Conservation (phyloP, 2,329 filamentous ascomycete genomes). For the Aspergillus sp. region DNA sequence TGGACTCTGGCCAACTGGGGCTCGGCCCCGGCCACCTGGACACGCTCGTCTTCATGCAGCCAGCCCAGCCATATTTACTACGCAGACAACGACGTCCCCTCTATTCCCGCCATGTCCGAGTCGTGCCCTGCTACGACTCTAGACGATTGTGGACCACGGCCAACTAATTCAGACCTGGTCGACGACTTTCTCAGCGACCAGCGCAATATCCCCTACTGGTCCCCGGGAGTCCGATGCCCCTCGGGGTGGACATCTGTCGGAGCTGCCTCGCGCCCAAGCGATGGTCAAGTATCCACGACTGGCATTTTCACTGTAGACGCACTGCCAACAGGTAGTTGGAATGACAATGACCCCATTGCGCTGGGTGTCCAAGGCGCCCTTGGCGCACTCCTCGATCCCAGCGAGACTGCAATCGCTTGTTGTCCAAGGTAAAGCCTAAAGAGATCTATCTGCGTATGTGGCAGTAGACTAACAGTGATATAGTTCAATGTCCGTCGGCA, state of each 20-base stretch:
- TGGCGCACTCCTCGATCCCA: neutral
- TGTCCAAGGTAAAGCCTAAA: constrained; percentile 1
- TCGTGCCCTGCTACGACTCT: neutral
- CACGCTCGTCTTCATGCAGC: neutral
- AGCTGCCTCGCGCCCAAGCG: neutral
- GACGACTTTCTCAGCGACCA: neutral
- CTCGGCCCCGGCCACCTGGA: neutral
- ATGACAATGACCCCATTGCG: neutral
- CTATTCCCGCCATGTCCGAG: neutral
- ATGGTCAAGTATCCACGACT: neutral
- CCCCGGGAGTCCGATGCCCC: constrained; percentile 4
- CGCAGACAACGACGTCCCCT: neutral
- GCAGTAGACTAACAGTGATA: neutral
- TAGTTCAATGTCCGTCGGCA: constrained; percentile 3
- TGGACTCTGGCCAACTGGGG: constrained; percentile 11
- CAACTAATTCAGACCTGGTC: neutral
- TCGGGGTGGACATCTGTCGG: constrained; percentile 7
- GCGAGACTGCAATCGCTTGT: constrained; percentile 10
- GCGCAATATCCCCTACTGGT: constrained; percentile 1
- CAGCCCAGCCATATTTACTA: neutral
- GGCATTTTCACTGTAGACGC: neutral
- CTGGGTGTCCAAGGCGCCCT: neutral
- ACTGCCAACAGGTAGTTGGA: neutral
- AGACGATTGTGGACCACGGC: constrained; percentile 1
- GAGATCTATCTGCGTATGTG: neutral